Evolutionary conservation across 31 red algal genomes (phyloP).

Genomic region (Asparagopsis taxiformis): DNA sequence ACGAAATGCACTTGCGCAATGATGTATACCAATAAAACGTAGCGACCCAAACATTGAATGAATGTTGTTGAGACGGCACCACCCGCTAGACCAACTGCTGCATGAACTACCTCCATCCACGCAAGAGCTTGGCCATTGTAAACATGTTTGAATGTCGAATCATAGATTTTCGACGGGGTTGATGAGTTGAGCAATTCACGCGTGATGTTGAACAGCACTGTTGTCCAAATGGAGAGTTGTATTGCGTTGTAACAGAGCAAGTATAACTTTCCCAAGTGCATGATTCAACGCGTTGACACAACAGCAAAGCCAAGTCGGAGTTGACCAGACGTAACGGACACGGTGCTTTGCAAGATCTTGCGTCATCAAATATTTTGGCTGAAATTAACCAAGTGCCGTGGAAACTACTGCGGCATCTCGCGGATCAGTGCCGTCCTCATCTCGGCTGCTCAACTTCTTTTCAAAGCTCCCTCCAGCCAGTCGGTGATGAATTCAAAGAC

Average conservation of each 20-base stretch:
- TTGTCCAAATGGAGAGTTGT: conserved; percentile 24
- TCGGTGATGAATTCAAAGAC: too few relatives aligned
- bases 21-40: conserved; percentile 49
- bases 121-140: conserved; percentile 29
- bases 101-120: conserved; percentile 54
- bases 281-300: too few relatives aligned
- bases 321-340: too few relatives aligned
- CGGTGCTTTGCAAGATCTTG: too few relatives aligned
- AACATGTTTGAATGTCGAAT: conserved; percentile 2
- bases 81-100: conserved; percentile 53
- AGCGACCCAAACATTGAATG: conserved; percentile 49
- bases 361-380: too few relatives aligned
- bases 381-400: too few relatives aligned
- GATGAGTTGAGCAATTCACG: background rate
- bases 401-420: too few relatives aligned
- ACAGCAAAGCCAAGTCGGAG: too few relatives aligned
- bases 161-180: conserved; percentile 1
- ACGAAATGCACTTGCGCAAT: conserved; percentile 25
- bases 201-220: background rate
- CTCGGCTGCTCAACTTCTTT: too few relatives aligned
- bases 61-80: conserved; percentile 27
- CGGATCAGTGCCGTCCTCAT: too few relatives aligned
- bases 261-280: conserved; percentile 31
- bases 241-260: conserved; percentile 35
- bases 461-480: too few relatives aligned